Conservation (phyloP, 768 basidiomycete genomes). For the Phanerodontia chrysosporium region DNA sequence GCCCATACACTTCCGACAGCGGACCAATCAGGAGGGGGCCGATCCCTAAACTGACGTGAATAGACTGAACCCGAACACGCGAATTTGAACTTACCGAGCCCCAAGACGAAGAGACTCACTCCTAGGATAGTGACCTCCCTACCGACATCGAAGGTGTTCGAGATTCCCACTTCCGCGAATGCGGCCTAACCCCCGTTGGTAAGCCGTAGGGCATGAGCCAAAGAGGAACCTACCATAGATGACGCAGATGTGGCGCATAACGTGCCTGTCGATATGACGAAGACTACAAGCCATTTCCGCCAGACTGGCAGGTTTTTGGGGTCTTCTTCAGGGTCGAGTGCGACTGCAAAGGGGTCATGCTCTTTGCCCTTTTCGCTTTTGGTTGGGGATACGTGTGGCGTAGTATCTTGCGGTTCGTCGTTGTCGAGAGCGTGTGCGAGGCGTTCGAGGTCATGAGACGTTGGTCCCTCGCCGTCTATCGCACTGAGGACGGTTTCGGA, state of each 20-base stretch:
- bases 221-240: slow-evolving; percentile 41
- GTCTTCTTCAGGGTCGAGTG: slow-evolving; percentile 20
- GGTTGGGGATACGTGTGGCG: background rate
- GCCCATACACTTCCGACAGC: slow-evolving; percentile 53
- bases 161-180: slow-evolving; percentile 58
- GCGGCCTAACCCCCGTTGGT: slow-evolving; percentile 38
- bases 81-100: slow-evolving; percentile 25
- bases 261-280: slow-evolving; percentile 21
- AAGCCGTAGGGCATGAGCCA: background rate
- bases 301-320: slow-evolving; percentile 17
- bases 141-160: slow-evolving; percentile 48
- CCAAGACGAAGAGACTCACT: slow-evolving; percentile 42
- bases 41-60: slow-evolving; percentile 6
- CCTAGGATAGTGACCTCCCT: slow-evolving; percentile 46
- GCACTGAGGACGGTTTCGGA: background rate
- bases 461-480: background rate
- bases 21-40: slow-evolving; percentile 31
- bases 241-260: slow-evolving; percentile 44
- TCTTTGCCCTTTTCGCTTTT: background rate
- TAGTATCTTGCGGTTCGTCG: background rate
- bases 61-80: slow-evolving; percentile 20
- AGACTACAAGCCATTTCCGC: slow-evolving; percentile 24
- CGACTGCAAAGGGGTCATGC: background rate
- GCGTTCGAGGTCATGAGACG: background rate
- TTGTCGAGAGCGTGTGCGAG: background rate